phyloP scores from a whole-genome alignment of 306 rosid genomes.

The Parietaria judaica region DNA sequence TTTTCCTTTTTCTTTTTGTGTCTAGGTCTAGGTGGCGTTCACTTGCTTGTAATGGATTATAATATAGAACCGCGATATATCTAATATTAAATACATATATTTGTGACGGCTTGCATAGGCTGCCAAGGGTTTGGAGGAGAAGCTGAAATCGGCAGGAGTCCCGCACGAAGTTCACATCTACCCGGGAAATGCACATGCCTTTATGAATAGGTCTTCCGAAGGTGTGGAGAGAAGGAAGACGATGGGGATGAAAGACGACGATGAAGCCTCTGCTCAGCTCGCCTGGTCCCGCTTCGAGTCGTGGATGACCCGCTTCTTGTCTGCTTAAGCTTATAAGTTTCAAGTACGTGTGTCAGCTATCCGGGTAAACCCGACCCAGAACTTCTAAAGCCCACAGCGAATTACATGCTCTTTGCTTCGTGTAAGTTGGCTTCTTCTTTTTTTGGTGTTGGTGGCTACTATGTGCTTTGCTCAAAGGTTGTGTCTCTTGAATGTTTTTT shows the following conservation, averaged over 20 bases:
- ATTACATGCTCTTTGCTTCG: no score
- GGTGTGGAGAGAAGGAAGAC: constrained; percentile 72
- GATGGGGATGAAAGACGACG: constrained; percentile 81
- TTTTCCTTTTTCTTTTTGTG: not conserved
- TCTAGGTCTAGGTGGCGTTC: not conserved
- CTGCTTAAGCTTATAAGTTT: not conserved
- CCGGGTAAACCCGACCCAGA: no score
- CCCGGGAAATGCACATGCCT: constrained; percentile 72
- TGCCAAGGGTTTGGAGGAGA: constrained; percentile 79
- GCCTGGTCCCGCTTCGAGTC: constrained; percentile 92
- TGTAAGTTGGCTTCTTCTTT: no score
- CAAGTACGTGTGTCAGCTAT: no score
- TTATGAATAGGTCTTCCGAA: constrained; percentile 88
- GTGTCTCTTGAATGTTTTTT: no score
- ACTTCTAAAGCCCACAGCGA: no score
- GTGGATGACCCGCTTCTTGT: constrained; percentile 67
- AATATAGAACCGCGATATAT: not conserved
- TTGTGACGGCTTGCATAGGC: constrained; percentile 37
- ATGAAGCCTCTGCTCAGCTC: constrained; percentile 60
- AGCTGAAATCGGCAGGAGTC: constrained; percentile 76
- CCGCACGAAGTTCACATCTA: constrained; percentile 72
- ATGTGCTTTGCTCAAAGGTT: no score
- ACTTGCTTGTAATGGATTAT: not conserved
- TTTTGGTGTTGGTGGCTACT: no score
- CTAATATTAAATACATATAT: no score